Base-by-base conservation (phyloP, 495 filamentous ascomycete species). In the Aspergillus leporis region DNA sequence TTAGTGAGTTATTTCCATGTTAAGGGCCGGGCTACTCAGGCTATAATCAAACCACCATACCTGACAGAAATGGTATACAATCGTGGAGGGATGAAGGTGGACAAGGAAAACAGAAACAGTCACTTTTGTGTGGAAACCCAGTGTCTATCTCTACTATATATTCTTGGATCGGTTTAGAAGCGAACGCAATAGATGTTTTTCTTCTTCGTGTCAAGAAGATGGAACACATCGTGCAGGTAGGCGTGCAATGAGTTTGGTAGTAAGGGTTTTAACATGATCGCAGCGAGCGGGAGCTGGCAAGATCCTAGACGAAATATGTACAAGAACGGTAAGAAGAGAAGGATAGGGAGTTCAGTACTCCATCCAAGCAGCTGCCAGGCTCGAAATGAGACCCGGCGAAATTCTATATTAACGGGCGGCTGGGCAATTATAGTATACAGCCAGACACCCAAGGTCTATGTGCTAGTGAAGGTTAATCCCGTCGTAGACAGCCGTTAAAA, bases 391-490 rank as follows among this genome's bases (percentile, higher is more conserved):
- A 23, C 25, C 51, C 34, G 51, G 51, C 8, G 32, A 19, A 21
- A 38, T 9, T 53, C 51, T 53, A 53, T 53, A 22, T 51, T n/a
- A 34, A 31, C 25, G 22, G 49, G 16, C 38, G 38, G 38, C 38
- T n/a, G 38, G 38, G 38, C 38, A 41, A 22, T 14, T 10, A 5
- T 18, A 47, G 19, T 7, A 23, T 47, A n/a, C 6, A 51, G 18
- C 16, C 48, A 6, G 22, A 51, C 25, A 9, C 22, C 31, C 50
- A 22, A 22, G 31, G 21, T 22, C 18, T 21, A 21, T 53, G 19
- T 21, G 30, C n/a, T 21, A 16, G 38, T 41, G 38, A 41, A 41
- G 38, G 16, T 16, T n/a, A n/a, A n/a, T 41, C 13, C 38, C 14
- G 38, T n/a, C 38, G 16, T 41, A 41, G n/a, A 38, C 31, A 13